Conservation (phyloP, 2,329 filamentous ascomycete species). For the Achaetomium macrosporum region DNA sequence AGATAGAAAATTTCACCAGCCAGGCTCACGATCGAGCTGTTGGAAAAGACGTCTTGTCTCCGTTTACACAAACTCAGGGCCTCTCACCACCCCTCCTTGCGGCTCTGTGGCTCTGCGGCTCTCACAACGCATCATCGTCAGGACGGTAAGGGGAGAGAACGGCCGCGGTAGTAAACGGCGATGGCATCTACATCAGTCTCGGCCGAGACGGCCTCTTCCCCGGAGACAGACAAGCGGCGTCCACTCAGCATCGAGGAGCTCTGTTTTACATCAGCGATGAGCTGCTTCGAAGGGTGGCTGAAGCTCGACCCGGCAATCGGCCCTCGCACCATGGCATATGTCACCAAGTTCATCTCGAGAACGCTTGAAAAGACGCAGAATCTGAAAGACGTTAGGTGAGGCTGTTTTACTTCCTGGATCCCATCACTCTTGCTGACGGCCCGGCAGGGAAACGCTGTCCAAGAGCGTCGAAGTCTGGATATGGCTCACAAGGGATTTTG, state of each 20-base stretch:
- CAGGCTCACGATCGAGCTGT: too few relatives aligned
- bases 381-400: slow-evolving; percentile 53
- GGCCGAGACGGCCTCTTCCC: slow-evolving; percentile 3
- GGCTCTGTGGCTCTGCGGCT: too few relatives aligned
- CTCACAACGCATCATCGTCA: too few relatives aligned
- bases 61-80: too few relatives aligned
- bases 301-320: slow-evolving; percentile 53
- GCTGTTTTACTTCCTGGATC: not conserved
- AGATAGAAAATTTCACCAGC: too few relatives aligned
- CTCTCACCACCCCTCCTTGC: too few relatives aligned
- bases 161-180: not conserved
- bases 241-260: slow-evolving; percentile 54
- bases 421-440: not conserved
- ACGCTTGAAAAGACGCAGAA: slow-evolving; percentile 61
- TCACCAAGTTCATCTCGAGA: slow-evolving; percentile 52
- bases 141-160: too few relatives aligned
- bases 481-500: slow-evolving; percentile 57
- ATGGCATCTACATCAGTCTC: slow-evolving; percentile 9
- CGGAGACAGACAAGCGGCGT: slow-evolving; percentile 2
- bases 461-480: slow-evolving; percentile 62
- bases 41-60: too few relatives aligned
- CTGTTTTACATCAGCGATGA: slow-evolving; percentile 54
- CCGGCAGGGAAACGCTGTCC: slow-evolving; percentile 50
- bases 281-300: slow-evolving; percentile 58
- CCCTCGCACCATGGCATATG: slow-evolving; percentile 47